Conservation (phyloP, 345 rosid genomes). For the Clarkia xantiana region DNA sequence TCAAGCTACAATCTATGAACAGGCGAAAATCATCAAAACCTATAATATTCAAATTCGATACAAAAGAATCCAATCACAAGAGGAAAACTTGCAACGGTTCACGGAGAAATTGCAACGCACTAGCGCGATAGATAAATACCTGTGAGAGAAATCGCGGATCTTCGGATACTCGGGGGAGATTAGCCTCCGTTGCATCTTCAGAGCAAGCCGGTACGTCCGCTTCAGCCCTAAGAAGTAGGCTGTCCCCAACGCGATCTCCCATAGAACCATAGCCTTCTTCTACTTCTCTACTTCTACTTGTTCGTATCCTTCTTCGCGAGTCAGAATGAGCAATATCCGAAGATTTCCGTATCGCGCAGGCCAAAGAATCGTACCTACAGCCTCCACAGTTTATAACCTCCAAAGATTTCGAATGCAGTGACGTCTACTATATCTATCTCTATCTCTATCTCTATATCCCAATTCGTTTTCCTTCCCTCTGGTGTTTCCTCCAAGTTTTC, state of each 20-base stretch:
- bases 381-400: not conserved
- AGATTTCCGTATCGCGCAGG: not conserved
- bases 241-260: slow-evolving; percentile 84
- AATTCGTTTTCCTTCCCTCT: not conserved
- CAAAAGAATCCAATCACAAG: no score
- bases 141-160: slow-evolving; percentile 44
- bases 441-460: not conserved
- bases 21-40: no score
- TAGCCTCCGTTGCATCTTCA: slow-evolving; percentile 55
- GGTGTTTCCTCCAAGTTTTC: not conserved
- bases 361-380: not conserved
- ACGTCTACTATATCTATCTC: not conserved
- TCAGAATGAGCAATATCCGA: not conserved
- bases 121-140: slow-evolving; percentile 19
- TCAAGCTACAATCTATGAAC: no score
- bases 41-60: no score
- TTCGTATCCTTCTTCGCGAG: not conserved
- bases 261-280: slow-evolving; percentile 46
- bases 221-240: slow-evolving; percentile 79
- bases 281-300: not conserved
- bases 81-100: no score
- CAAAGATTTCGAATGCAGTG: not conserved
- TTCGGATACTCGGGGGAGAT: slow-evolving; percentile 41
- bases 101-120: no score
- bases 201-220: slow-evolving; percentile 59